These are phyloP conservation scores for Pichia scutulata DNA, from an alignment of 805 yeast genomes.

Conservation along the genomic window DNA sequence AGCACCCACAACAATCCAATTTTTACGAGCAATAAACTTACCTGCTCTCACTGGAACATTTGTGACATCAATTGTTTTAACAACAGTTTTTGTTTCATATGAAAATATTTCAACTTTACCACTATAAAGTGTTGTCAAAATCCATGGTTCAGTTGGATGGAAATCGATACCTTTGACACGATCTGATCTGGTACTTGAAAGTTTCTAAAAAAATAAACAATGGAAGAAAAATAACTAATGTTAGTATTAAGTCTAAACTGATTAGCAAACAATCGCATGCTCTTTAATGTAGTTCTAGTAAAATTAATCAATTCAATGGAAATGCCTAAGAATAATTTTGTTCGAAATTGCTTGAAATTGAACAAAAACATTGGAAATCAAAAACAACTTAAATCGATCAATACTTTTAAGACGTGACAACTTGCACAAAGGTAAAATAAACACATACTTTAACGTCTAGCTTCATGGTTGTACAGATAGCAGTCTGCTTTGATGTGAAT, in stretches of 20 bases:
- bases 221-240: background rate
- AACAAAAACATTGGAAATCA: background rate
- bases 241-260: slow-evolving; percentile 2
- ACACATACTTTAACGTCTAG: slow-evolving; percentile 39
- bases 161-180: slow-evolving; percentile 97
- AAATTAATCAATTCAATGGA: too few relatives aligned
- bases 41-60: slow-evolving; percentile 96
- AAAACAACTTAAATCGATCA: background rate
- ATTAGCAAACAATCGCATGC: too few relatives aligned
- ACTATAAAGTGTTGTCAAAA: slow-evolving; percentile 80
- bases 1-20: slow-evolving; percentile 93
- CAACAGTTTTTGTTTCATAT: slow-evolving; percentile 74
- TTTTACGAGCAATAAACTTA: slow-evolving; percentile 88
- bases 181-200: slow-evolving; percentile 85
- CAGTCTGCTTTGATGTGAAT: background rate
- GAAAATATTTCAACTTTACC: slow-evolving; percentile 93
- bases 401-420: background rate
- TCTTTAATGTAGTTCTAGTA: too few relatives aligned
- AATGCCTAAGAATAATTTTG: too few relatives aligned
- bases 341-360: background rate
- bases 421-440: background rate
- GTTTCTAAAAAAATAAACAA: slow-evolving; percentile 40
- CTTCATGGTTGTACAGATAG: slow-evolving; percentile 30
- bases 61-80: slow-evolving; percentile 89
- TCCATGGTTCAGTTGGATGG: slow-evolving; percentile 98